A percentile compares a stretch with the other conserved stretches of the same genome.
Conservation (phyloP, 2,329 filamentous ascomycete species). For the Verticillium isaacii region DNA sequence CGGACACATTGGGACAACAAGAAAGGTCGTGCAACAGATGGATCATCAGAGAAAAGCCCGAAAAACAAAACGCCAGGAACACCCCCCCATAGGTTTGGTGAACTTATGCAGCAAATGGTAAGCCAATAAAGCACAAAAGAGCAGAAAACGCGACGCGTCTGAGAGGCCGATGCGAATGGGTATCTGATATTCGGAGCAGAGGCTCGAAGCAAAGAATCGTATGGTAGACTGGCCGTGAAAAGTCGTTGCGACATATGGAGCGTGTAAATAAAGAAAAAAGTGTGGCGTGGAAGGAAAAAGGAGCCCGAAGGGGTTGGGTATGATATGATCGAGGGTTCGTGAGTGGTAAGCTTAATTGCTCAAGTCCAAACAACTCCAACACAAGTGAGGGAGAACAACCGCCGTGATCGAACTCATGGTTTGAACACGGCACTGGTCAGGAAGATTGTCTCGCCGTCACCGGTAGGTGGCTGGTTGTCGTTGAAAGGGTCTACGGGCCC, state of each 20-base stretch:
- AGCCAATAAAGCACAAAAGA: neutral
- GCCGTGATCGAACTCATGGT: neutral
- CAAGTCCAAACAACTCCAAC: too few relatives aligned
- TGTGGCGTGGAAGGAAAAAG: neutral
- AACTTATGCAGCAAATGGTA: neutral
- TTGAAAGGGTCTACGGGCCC: conserved; percentile 15
- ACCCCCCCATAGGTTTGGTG: neutral
- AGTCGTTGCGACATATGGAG: neutral
- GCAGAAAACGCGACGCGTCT: neutral
- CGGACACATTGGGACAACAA: neutral
- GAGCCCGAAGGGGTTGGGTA: neutral
- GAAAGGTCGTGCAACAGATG: neutral
- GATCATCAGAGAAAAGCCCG: neutral
- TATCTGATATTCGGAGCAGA: neutral
- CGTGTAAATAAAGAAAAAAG: neutral
- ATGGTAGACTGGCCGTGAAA: neutral
- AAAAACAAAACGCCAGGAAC: neutral
- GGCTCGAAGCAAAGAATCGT: neutral
- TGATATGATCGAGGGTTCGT: neutral
- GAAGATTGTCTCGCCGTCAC: conserved; percentile 9
- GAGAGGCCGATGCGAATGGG: neutral
- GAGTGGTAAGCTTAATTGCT: neutral
- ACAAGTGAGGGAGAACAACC: too few relatives aligned
- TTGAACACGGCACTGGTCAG: conserved; percentile 16
- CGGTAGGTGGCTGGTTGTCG: conserved; percentile 4